Conservation (phyloP, 2,329 filamentous ascomycete species). For the Paecilomyces dactylethromorphus region DNA sequence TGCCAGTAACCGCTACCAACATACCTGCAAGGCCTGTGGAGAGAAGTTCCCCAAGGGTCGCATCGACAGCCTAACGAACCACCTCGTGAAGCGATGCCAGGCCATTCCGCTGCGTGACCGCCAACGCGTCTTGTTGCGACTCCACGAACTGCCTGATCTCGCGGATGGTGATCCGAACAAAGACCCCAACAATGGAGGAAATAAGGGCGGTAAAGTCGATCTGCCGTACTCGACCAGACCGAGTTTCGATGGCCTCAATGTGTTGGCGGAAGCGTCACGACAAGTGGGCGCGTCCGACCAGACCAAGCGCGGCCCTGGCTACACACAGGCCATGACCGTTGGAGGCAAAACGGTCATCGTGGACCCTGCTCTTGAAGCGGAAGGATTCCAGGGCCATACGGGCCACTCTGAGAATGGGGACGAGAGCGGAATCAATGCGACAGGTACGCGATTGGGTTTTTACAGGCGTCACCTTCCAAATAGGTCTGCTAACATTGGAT, state of each 20-base stretch:
- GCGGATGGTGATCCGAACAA: slow-evolving; percentile 32
- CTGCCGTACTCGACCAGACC: slow-evolving; percentile 45
- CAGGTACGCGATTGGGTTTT: slow-evolving; percentile 10
- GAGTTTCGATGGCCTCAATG: slow-evolving; percentile 75
- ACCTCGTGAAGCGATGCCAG: slow-evolving; percentile 81
- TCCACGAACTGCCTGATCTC: slow-evolving; percentile 61
- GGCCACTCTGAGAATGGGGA: slow-evolving; percentile 17
- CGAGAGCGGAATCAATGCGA: slow-evolving; percentile 17
- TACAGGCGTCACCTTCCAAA: neutral
- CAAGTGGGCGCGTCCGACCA: slow-evolving; percentile 57
- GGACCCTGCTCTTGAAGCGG: slow-evolving; percentile 36
- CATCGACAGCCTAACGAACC: slow-evolving; percentile 72
- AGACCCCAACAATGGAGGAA: slow-evolving; percentile 29
- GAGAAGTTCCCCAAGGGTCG: slow-evolving; percentile 87
- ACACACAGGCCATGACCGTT: slow-evolving; percentile 33
- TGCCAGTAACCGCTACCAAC: slow-evolving; percentile 84
- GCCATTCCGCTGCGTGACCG: slow-evolving; percentile 69
- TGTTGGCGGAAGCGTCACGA: slow-evolving; percentile 79
- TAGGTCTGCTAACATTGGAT: neutral
- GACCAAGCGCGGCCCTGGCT: slow-evolving; percentile 35
- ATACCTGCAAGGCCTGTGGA: slow-evolving; percentile 82
- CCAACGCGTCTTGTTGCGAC: slow-evolving; percentile 65
- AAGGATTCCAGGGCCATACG: slow-evolving; percentile 29
- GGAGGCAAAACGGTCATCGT: slow-evolving; percentile 37
- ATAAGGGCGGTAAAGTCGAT: slow-evolving; percentile 30